Percentiles rank a stretch among this genome's conserved stretches.
These are phyloP conservation scores for Alternaria solani DNA, from an alignment of 2,329 filamentous ascomycete genomes.

Conservation along the genomic window DNA sequence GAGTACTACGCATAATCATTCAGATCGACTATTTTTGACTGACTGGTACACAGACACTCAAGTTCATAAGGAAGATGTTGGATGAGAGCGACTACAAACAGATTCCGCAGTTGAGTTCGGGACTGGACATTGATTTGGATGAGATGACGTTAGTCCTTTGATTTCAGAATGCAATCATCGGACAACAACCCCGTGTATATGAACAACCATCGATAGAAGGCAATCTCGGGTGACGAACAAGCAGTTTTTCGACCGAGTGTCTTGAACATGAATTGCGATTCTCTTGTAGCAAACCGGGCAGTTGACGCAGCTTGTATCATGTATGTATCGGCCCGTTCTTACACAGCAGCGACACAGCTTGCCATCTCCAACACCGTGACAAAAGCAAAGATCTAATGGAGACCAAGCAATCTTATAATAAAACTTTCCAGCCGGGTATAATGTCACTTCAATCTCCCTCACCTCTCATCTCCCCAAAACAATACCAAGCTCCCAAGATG, in stretches of 20 bases:
- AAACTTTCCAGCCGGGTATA: not conserved
- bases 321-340: not conserved
- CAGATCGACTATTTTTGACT: not conserved
- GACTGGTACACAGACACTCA: slow-evolving; percentile 39
- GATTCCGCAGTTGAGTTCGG: slow-evolving; percentile 56
- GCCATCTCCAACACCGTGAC: not conserved
- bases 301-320: not conserved
- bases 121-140: slow-evolving; percentile 54
- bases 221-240: not conserved
- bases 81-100: slow-evolving; percentile 54
- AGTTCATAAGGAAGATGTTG: slow-evolving; percentile 51
- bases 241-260: not conserved
- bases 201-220: not conserved
- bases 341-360: not conserved
- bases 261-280: not conserved
- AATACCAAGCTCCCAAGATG: not conserved
- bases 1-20: slow-evolving; percentile 13
- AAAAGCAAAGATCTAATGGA: not conserved
- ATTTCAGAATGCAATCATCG: not conserved
- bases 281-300: not conserved
- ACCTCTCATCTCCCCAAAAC: not conserved
- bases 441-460: not conserved
- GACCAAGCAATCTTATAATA: not conserved
- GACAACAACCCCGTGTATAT: not conserved
- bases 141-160: slow-evolving; percentile 40